Percentiles rank a stretch among this genome's conserved stretches.
These are phyloP conservation scores for Tremella fuciformis DNA, from an alignment of 768 basidiomycete genomes.

Conservation along the genomic window DNA sequence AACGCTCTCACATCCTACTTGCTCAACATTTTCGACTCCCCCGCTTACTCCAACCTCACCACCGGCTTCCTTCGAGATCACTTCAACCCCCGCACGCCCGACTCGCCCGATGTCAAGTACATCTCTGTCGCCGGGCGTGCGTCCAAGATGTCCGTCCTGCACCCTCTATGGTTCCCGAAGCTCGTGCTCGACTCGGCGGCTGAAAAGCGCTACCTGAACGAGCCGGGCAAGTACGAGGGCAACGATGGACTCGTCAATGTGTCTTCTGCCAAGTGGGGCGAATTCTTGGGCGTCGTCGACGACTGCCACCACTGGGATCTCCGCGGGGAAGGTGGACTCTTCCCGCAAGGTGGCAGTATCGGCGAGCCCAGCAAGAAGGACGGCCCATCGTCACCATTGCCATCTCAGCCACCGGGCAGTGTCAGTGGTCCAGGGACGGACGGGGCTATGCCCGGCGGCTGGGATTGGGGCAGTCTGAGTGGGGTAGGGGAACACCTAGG, in stretches of 20 bases:
- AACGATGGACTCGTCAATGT: slow-evolving; percentile 91
- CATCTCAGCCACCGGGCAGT: slow-evolving; percentile 14
- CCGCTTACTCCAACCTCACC: slow-evolving; percentile 91
- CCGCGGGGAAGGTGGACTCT: slow-evolving; percentile 72
- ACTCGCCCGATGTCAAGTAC: slow-evolving; percentile 73
- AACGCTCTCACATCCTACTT: slow-evolving; percentile 81
- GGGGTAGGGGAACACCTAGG: slow-evolving; percentile 35
- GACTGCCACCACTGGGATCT: slow-evolving; percentile 96
- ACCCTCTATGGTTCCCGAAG: slow-evolving; percentile 96
- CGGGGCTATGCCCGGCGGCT: slow-evolving; percentile 29
- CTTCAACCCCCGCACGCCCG: slow-evolving; percentile 62
- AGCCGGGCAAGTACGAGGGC: slow-evolving; percentile 56
- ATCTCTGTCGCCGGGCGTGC: slow-evolving; percentile 84
- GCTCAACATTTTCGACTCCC: slow-evolving; percentile 85
- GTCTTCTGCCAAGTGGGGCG: slow-evolving; percentile 84
- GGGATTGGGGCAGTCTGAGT: slow-evolving; percentile 32
- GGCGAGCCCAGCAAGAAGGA: slow-evolving; percentile 5
- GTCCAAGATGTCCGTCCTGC: slow-evolving; percentile 55
- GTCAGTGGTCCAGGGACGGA: slow-evolving; percentile 22
- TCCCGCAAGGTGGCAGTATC: slow-evolving; percentile 34
- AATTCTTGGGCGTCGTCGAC: slow-evolving; percentile 85
- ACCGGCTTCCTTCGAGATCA: slow-evolving; percentile 64
- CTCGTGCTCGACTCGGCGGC: slow-evolving; percentile 86
- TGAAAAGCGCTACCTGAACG: slow-evolving; percentile 57
- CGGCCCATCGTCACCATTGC: no score